Evolutionary conservation across 306 rosid species (phyloP), one percentile per base, ranked within the genome.

Genomic region (Luffa acutangula): DNA sequence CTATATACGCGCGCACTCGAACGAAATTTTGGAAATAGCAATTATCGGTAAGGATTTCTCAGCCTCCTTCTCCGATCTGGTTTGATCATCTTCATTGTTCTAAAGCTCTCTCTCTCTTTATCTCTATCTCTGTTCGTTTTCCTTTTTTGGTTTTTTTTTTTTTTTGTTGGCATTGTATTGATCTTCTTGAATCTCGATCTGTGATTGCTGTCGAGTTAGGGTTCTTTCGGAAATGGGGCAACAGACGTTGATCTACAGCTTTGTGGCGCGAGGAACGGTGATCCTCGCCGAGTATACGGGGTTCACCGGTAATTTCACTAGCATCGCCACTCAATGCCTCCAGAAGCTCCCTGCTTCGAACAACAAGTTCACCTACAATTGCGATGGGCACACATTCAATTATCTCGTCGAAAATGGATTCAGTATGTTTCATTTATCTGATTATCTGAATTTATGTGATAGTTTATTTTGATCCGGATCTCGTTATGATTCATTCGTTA

Each of bases 361-460:
- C 77, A 94, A 94, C 84, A 88, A 91, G 88, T 94, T 94, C 86
- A 94, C 94, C 65, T 94, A 94, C 82, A 94, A 89, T 73, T 92
- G 98, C 83, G 98, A 92, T 53, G 97, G 95, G 42, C 98, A 94
- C 89, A 94, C 98, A 76, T 94, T 94, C 92, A 94, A 94, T 82
- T 94, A 92, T 82, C 98, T 94, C 82, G 94, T 86, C 84, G 92
- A 94, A 63, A 88, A 86, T 57, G 98, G 98, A 79, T 92, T 94
- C 84, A 92, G 98, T 94, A 80, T 2, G 93, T 85, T 18, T 36
- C 72, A 8, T 46, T 49, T 25, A 25, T 25, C 31, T 25, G 31
- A 25, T 54, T 56, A 1, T 70, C 18, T 7, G 58, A 60, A 31
- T 75, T 76, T 78, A 9, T 59, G 83, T 51, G 2, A 25, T 15